A percentile compares a stretch with the other conserved stretches of the same genome.
Conservation (phyloP, 1,284 basidiomycete genomes). For the Baeospora myosura region DNA sequence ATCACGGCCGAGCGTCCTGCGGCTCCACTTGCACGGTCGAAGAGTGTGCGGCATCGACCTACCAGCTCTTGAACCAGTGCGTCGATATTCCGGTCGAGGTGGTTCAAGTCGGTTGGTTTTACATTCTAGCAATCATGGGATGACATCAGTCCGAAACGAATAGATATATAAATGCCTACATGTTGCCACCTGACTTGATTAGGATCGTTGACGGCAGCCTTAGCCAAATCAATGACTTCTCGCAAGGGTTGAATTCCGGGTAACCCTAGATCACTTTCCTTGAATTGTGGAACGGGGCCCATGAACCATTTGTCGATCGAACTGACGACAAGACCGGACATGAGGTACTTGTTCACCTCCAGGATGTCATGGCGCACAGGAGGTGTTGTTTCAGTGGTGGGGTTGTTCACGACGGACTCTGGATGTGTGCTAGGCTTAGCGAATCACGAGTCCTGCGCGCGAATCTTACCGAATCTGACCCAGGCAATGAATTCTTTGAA, state of each 20-base stretch:
- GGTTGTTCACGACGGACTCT: conserved; percentile 34
- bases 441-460: conserved; percentile 2
- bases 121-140: conserved; percentile 33
- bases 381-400: conserved; percentile 36
- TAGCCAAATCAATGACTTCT: conserved; percentile 39
- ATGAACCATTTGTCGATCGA: conserved; percentile 73
- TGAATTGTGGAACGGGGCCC: conserved; percentile 53
- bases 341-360: conserved; percentile 74
- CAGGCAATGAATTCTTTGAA: conserved; percentile 77
- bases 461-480: conserved; percentile 56
- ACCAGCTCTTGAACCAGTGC: conserved; percentile 58
- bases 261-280: conserved; percentile 46
- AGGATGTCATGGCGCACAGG: conserved; percentile 64
- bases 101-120: conserved; percentile 40
- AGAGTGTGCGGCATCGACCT: conserved; percentile 51
- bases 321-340: conserved; percentile 59
- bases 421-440: conserved; percentile 2
- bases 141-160: conserved; percentile 14
- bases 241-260: conserved; percentile 33
- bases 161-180: conserved; percentile 35
- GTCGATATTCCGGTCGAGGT: conserved; percentile 65
- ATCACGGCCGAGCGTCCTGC: conserved; percentile 53
- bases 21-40: conserved; percentile 55
- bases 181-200: conserved; percentile 34
- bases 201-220: conserved; percentile 36